Conservation (phyloP, 2,329 filamentous ascomycete genomes). For the Scopulariopsis brevicaulis region DNA sequence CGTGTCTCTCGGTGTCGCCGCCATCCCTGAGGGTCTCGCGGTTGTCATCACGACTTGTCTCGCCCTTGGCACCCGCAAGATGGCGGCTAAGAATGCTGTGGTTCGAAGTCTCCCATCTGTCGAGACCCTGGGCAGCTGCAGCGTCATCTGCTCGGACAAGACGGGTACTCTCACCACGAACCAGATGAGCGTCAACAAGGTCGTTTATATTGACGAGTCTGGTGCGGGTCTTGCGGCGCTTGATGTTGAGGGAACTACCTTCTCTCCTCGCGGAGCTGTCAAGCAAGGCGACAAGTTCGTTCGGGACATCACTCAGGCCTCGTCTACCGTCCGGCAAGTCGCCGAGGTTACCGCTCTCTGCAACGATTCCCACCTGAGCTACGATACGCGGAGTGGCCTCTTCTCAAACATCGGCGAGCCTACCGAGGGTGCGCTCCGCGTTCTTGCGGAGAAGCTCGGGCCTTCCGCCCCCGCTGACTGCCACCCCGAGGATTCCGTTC, state of each 20-base stretch:
- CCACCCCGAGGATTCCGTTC: slow-evolving; percentile 52
- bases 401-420: slow-evolving; percentile 86
- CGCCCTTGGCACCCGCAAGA: slow-evolving; percentile 90
- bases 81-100: slow-evolving; percentile 97
- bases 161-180: slow-evolving; percentile 97
- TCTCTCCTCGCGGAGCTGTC: slow-evolving; percentile 71
- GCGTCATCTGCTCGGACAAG: slow-evolving; percentile 98
- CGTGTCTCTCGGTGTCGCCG: slow-evolving; percentile 92
- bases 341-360: slow-evolving; percentile 63
- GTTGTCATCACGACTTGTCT: slow-evolving; percentile 99
- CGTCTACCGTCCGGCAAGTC: slow-evolving; percentile 71
- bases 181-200: slow-evolving; percentile 96
- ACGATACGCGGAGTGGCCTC: slow-evolving; percentile 62
- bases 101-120: slow-evolving; percentile 94
- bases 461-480: slow-evolving; percentile 53
- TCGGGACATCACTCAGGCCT: slow-evolving; percentile 57
- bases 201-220: slow-evolving; percentile 69
- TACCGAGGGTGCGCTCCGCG: slow-evolving; percentile 86
- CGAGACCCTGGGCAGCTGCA: slow-evolving; percentile 96
- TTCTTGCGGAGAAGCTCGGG: slow-evolving; percentile 88
- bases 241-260: slow-evolving; percentile 86
- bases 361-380: slow-evolving; percentile 77
- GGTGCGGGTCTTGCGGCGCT: slow-evolving; percentile 73
- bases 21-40: slow-evolving; percentile 92
- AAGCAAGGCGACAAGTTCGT: slow-evolving; percentile 56